These are phyloP conservation scores for Ustilago crameri DNA, from an alignment of 1,284 basidiomycete genomes.

Conservation along the genomic window DNA sequence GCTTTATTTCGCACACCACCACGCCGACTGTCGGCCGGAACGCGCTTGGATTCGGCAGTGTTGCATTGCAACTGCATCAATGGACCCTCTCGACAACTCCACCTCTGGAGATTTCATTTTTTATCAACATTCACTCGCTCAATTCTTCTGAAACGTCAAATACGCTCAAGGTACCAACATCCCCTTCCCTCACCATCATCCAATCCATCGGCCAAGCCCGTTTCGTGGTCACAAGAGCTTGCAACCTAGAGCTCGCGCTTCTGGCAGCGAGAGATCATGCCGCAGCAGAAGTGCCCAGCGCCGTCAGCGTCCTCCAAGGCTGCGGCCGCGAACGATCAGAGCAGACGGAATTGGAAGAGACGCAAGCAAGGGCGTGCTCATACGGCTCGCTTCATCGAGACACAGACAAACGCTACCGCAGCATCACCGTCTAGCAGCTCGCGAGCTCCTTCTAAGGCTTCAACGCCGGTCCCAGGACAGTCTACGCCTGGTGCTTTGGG, in stretches of 20 bases:
- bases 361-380: slow-evolving; percentile 45
- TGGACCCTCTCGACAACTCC: too few species aligned
- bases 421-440: slow-evolving; percentile 30
- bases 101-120: slow-evolving; percentile 15
- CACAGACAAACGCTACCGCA: slow-evolving; percentile 6
- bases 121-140: slow-evolving; percentile 1
- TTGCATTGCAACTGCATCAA: too few species aligned
- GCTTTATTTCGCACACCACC: not conserved
- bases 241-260: not conserved
- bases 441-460: slow-evolving; percentile 21
- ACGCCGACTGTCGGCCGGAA: slow-evolving; percentile 22
- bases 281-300: slow-evolving; percentile 31
- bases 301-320: slow-evolving; percentile 13
- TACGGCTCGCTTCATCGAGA: slow-evolving; percentile 43
- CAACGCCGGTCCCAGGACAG: slow-evolving; percentile 11
- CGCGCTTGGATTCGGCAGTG: too few species aligned
- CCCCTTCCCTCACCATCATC: too few species aligned
- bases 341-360: slow-evolving; percentile 44
- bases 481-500: slow-evolving; percentile 3
- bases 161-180: too few species aligned
- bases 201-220: too few species aligned
- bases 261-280: slow-evolving; percentile 4
- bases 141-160: too few species aligned
- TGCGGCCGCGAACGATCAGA: slow-evolving; percentile 3
- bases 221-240: not conserved